Base-by-base conservation (phyloP, 2,329 filamentous ascomycete genomes). In the Fusarium caatingaense region DNA sequence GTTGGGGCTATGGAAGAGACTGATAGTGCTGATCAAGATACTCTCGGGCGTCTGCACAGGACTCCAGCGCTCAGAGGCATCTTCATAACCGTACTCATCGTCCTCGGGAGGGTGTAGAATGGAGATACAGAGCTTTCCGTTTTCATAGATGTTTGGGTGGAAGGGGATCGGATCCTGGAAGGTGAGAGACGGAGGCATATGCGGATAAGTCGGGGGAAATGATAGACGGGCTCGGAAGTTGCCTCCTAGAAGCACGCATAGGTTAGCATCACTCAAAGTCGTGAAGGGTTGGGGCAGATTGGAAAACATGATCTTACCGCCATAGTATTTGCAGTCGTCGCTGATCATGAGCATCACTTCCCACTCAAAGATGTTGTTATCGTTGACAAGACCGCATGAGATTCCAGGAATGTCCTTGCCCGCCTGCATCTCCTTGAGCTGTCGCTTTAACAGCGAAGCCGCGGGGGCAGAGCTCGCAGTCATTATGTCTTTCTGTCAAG, bases 331-430 rank as follows among this genome's bases (percentile, higher is more conserved):
- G 82, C 92, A 94, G 78, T 97, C 94, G 75, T 98, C 94, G 68
- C 89, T 93, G 72, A 98, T 95, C 95, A 99, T 98, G 66, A 99
- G 89, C 92, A 98, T 97, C 21, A 98, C 94, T 81, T 98, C 94
- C 96, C 96, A 99, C 83, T 97, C 92, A 72, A 98, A 98, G 12
- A 98, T 90, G 78, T 97, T 97, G 82, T 84, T 92, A 79, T 92
- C 92, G 76, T 91, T 90, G 55, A 94, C 90, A 45, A 99, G 84
- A 1, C 96, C 96, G 76, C 93, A 97, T 67, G 94, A 98, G 77
- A 98, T 97, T 56, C 95, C 96, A 0, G 93, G 93, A 48, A 98
- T 92, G 80, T 97, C 94, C 78, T 94, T 95, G 79, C 93, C 91
- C 25, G 87, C 89, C 82, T 97, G 93, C 89, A 99, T 98, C 79